Evolutionary conservation across 495 filamentous ascomycete species (phyloP).

Genomic region (Tuber aestivum): DNA sequence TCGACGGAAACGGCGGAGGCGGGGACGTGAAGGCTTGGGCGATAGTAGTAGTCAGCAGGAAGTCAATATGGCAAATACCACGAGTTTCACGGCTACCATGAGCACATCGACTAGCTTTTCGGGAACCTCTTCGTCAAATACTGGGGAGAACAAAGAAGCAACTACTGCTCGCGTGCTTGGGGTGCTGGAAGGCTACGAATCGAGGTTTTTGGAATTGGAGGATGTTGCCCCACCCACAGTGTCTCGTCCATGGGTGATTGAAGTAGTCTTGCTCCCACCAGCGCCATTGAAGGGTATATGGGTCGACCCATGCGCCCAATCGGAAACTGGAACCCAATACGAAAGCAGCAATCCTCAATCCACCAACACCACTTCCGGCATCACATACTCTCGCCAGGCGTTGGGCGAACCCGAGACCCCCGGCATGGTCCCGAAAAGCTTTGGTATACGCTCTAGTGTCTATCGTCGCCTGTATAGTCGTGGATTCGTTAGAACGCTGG

Average conservation of each 20-base stretch:
- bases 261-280: slow-evolving; percentile 34
- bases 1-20: slow-evolving; percentile 5
- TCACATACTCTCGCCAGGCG: slow-evolving; percentile 4
- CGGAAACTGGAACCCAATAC: slow-evolving; percentile 22
- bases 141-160: background rate
- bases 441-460: slow-evolving; percentile 18
- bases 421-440: slow-evolving; percentile 21
- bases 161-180: slow-evolving; percentile 14
- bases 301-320: slow-evolving; percentile 9
- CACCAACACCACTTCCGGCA: slow-evolving; percentile 22
- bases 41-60: slow-evolving; percentile 8
- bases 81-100: slow-evolving; percentile 28
- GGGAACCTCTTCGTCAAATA: background rate
- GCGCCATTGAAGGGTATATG: slow-evolving; percentile 29
- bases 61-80: slow-evolving; percentile 2
- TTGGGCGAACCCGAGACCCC: background rate
- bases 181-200: slow-evolving; percentile 13
- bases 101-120: slow-evolving; percentile 23
- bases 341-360: slow-evolving; percentile 38
- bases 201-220: slow-evolving; percentile 27
- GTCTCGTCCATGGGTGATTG: slow-evolving; percentile 26
- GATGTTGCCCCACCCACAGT: slow-evolving; percentile 12
- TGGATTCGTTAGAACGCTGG: slow-evolving; percentile 58
- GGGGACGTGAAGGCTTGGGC: background rate
- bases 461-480: slow-evolving; percentile 59